Evolutionary conservation across 768 basidiomycete species (phyloP).

Genomic region (Lentinula edodes): DNA sequence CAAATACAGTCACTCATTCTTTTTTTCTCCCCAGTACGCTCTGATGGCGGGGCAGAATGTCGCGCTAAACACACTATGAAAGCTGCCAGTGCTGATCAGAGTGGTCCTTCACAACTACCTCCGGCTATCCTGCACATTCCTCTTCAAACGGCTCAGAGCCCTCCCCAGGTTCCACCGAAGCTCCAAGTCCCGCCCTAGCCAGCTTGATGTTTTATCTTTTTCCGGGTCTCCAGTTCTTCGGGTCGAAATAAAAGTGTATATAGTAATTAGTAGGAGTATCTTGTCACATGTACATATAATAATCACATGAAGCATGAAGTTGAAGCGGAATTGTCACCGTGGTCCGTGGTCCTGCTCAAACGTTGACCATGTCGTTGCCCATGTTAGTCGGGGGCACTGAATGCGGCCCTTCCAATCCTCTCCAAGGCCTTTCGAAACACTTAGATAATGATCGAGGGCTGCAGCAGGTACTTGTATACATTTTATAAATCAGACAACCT

Average conservation of each 20-base stretch:
- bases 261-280: neutral
- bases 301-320: slow-evolving; percentile 4
- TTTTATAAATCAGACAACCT: neutral
- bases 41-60: slow-evolving; percentile 81
- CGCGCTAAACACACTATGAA: slow-evolving; percentile 28
- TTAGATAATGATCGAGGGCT: slow-evolving; percentile 75
- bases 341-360: neutral
- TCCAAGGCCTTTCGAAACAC: slow-evolving; percentile 74
- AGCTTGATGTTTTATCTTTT: neutral
- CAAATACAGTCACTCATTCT: slow-evolving; percentile 21
- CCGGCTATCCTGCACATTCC: neutral
- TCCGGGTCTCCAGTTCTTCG: neutral
- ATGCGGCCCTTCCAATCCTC: slow-evolving; percentile 81
- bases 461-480: slow-evolving; percentile 56
- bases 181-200: neutral
- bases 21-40: slow-evolving; percentile 53
- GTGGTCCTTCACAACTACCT: neutral
- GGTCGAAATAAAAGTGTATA: neutral
- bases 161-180: neutral
- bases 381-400: slow-evolving; percentile 74
- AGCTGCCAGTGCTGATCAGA: slow-evolving; percentile 15
- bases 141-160: neutral
- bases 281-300: neutral
- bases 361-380: slow-evolving; percentile 62
- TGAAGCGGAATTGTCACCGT: neutral